Evolutionary conservation across 1,284 basidiomycete species (phyloP).

Genomic region (Singerocomus inundabilis): DNA sequence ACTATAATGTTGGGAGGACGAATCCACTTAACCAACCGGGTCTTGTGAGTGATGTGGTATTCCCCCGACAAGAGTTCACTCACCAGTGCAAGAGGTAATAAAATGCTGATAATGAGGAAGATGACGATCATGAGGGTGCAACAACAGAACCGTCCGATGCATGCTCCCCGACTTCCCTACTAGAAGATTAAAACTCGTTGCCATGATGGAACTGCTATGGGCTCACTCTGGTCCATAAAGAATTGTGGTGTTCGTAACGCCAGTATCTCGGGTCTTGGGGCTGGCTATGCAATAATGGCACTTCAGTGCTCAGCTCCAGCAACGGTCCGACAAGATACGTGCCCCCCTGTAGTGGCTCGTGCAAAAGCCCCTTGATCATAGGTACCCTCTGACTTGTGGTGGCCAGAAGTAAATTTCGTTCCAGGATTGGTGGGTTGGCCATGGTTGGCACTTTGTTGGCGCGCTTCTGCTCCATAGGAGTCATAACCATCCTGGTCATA

Average conservation of each 20-base stretch:
- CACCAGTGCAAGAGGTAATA: constrained; percentile 73
- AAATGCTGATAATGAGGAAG: constrained; percentile 65
- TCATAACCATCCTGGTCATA: constrained; percentile 49
- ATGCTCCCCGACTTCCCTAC: constrained; percentile 56
- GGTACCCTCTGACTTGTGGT: constrained; percentile 26
- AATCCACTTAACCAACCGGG: constrained; percentile 57
- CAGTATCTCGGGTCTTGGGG: constrained; percentile 47
- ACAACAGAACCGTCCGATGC: constrained; percentile 65
- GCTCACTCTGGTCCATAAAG: constrained; percentile 61
- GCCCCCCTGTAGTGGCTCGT: constrained; percentile 32
- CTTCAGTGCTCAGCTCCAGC: constrained; percentile 6
- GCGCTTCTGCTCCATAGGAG: constrained; percentile 37
- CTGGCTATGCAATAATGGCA: constrained; percentile 28
- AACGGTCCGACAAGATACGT: constrained; percentile 12
- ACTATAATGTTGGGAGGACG: constrained; percentile 75
- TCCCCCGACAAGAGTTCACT: constrained; percentile 24
- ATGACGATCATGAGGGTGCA: constrained; percentile 65
- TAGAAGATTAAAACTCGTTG: neutral
- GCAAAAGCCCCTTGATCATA: constrained; percentile 43
- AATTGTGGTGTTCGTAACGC: constrained; percentile 55
- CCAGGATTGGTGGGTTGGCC: constrained; percentile 23
- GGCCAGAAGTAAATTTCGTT: constrained; percentile 20
- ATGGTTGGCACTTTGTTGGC: constrained; percentile 43
- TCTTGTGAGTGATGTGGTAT: constrained; percentile 11
- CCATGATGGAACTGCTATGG: neutral